These are phyloP conservation scores for Fusarium acutatum DNA, from an alignment of 2,329 filamentous ascomycete species.

Conservation along the genomic window DNA sequence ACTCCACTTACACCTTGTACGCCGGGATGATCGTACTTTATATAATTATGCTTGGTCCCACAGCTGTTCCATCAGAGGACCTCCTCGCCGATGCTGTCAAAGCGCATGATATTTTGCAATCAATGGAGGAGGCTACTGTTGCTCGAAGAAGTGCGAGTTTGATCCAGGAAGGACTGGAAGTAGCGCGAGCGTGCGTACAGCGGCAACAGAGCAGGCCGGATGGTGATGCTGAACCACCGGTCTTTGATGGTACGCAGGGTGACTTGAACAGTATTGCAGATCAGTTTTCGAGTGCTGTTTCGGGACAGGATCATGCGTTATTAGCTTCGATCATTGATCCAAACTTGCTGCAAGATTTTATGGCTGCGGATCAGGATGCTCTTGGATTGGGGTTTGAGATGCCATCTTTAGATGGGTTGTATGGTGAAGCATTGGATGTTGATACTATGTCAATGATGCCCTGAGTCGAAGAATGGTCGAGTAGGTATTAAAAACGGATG, in stretches of 20 bases:
- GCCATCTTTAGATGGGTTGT: background rate
- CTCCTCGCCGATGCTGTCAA: background rate
- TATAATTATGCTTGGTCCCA: slow-evolving; percentile 1
- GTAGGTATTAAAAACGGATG: rapidly evolving
- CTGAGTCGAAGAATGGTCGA: background rate
- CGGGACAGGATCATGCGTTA: background rate
- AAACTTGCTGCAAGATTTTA: background rate
- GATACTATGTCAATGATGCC: background rate
- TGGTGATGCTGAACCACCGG: background rate
- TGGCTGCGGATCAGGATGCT: background rate
- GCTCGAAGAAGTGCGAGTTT: background rate
- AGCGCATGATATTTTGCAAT: background rate
- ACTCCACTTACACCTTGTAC: background rate
- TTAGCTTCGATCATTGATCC: background rate
- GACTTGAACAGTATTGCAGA: background rate
- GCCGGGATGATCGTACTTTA: slow-evolving; percentile 11
- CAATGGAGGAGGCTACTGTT: background rate
- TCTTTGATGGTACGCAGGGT: background rate
- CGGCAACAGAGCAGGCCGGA: background rate
- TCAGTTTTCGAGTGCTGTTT: background rate
- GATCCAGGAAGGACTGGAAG: background rate
- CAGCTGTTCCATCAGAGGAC: background rate
- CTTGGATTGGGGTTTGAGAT: background rate
- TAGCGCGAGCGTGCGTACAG: background rate
- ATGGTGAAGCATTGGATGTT: background rate